phyloP scores from a whole-genome alignment of 106 monocot genomes.

The Cymbidium sinense region DNA sequence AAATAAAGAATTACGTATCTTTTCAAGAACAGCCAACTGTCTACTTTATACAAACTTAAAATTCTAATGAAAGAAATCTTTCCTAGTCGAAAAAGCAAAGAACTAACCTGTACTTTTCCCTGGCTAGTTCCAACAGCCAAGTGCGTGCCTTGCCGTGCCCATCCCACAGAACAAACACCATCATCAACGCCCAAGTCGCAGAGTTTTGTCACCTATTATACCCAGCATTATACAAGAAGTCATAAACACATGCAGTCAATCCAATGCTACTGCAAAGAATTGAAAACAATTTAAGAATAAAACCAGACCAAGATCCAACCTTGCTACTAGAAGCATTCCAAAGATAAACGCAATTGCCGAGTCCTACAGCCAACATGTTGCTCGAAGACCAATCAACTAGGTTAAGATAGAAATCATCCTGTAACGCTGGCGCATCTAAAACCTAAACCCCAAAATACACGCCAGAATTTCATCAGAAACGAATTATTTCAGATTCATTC shows the following conservation, averaged over 20 bases:
- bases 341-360: conserved; percentile 95
- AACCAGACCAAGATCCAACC: conserved; percentile 27
- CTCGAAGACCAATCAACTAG: conserved; percentile 93
- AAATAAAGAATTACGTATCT: not conserved
- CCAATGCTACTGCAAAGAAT: not conserved
- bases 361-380: conserved; percentile 83
- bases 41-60: not conserved
- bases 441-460: conserved; percentile 37
- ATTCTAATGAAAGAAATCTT: not conserved
- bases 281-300: not conserved
- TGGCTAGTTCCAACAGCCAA: conserved; percentile 83
- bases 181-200: conserved; percentile 85
- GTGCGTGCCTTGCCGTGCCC: conserved; percentile 78
- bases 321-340: conserved; percentile 99
- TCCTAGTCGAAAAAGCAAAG: not conserved
- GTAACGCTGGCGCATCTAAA: conserved; percentile 87
- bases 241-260: not conserved
- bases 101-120: conserved; percentile 77
- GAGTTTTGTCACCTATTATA: conserved; percentile 66
- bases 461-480: not conserved
- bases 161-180: conserved; percentile 86
- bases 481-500: not conserved
- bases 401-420: conserved; percentile 96
- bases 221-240: not conserved
- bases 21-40: not conserved